Percentiles rank a stretch among this genome's conserved stretches.
phyloP scores from a whole-genome alignment of 1,139 yeast species.

The Pneumocystis oryctolagi region DNA sequence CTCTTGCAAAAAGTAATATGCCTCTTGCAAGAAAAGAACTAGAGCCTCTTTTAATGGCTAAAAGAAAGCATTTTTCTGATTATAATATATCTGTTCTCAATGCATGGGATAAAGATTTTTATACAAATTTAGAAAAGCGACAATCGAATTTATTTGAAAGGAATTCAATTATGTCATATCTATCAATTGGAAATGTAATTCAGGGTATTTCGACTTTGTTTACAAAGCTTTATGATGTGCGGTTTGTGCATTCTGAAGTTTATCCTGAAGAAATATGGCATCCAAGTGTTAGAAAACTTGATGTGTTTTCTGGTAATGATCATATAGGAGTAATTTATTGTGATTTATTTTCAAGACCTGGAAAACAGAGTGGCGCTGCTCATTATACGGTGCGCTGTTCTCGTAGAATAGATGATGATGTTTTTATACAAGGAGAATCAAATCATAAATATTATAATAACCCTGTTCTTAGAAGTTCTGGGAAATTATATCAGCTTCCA shows the following conservation, averaged over 20 bases:
- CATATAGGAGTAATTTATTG: slow-evolving; percentile 51
- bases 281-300: slow-evolving; percentile 67
- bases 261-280: slow-evolving; percentile 78
- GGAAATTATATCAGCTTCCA: slow-evolving; percentile 56
- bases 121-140: slow-evolving; percentile 30
- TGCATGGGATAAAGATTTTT: slow-evolving; percentile 89
- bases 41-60: slow-evolving; percentile 29
- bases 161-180: slow-evolving; percentile 29
- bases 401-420: slow-evolving; percentile 39
- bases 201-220: slow-evolving; percentile 68
- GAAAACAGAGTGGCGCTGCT: slow-evolving; percentile 62
- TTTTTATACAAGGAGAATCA: slow-evolving; percentile 13
- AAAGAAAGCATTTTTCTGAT: slow-evolving; percentile 22
- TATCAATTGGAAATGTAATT: slow-evolving; percentile 76
- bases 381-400: slow-evolving; percentile 97
- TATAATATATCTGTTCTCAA: slow-evolving; percentile 27
- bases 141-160: slow-evolving; percentile 16
- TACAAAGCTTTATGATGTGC: slow-evolving; percentile 56
- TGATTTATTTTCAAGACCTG: slow-evolving; percentile 47
- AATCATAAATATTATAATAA: slow-evolving; percentile 10
- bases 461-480: neutral
- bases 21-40: slow-evolving; percentile 52
- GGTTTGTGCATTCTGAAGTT: slow-evolving; percentile 52
- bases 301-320: slow-evolving; percentile 49
- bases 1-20: slow-evolving; percentile 38